These are phyloP conservation scores for Hemisphaericaspora xylofermentans DNA, from an alignment of 1,139 yeast genomes.

Conservation along the genomic window DNA sequence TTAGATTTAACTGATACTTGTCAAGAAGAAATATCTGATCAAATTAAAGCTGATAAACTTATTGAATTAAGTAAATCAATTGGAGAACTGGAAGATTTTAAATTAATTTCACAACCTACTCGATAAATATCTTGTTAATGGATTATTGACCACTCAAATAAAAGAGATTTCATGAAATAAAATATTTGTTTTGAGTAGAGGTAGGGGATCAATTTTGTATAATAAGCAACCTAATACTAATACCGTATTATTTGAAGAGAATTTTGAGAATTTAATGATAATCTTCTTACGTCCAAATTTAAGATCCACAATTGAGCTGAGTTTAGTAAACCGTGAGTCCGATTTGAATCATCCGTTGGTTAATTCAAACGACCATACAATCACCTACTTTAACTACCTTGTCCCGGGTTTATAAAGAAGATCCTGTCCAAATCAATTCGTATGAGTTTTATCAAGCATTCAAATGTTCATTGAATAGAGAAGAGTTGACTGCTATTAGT, in stretches of 20 bases:
- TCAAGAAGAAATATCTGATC: conserved; percentile 7
- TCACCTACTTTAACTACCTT: conserved; percentile 56
- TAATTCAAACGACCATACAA: conserved; percentile 6
- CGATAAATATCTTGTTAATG: conserved; percentile 17
- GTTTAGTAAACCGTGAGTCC: conserved; percentile 28
- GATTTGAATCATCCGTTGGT: conserved; percentile 29
- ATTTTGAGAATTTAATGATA: conserved; percentile 39
- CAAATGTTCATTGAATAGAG: conserved; percentile 50
- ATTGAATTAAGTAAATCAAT: conserved; percentile 9
- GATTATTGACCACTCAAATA: conserved; percentile 21
- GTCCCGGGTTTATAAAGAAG: conserved; percentile 75
- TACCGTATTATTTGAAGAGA: conserved; percentile 33
- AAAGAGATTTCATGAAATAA: conserved; percentile 36
- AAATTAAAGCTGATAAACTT: conserved; percentile 9
- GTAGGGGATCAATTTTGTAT: too few species aligned
- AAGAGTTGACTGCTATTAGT: conserved; percentile 18
- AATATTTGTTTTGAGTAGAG: conserved; percentile 39
- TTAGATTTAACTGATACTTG: conserved; percentile 11
- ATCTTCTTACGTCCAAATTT: conserved; percentile 39
- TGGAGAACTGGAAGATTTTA: conserved; percentile 7
- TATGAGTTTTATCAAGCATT: conserved; percentile 78
- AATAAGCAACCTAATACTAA: too few species aligned
- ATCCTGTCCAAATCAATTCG: conserved; percentile 69
- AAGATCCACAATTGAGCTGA: conserved; percentile 31
- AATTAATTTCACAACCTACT: conserved; percentile 7